Evolutionary conservation across 306 rosid genomes (phyloP), one percentile per base, ranked within the genome.

Genomic region (Cercis canadensis): DNA sequence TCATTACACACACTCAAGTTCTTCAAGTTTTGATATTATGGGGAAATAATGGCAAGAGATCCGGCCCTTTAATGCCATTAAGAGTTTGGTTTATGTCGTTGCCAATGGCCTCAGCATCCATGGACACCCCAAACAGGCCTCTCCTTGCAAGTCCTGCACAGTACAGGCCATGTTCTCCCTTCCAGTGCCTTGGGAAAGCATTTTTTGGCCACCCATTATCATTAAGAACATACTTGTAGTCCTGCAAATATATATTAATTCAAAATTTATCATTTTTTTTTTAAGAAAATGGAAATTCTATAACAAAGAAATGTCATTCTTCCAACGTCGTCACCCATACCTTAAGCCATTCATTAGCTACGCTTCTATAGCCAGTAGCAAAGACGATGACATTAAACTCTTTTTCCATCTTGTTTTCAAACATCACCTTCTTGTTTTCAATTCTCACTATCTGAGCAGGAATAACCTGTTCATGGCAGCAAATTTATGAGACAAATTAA

Each of bases 341-440:
- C 93, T 87, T 84, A 0, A 90, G 84, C 92, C 93, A 90, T 0
- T 36, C 57, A 53, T 74, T 60, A 10, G 86, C 88, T 7, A 16
- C 21, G 37, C 89, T 87, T 80, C 12, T 82, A 34, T 83, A 91
- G 37, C 96, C 92, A 11, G 97, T 91, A 4, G 91, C 88, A 41
- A 91, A 85, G 1, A 87, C 71, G 8, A 92, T 87, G 0, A 45
- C 88, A 46, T 88, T 89, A 45, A 85, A 89, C 11, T 67, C 69
- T 6, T 75, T 68, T 17, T 50, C 76, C 12, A 3, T 33, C 1
- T 77, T 74, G 53, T 83, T 74, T 49, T 11, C 78, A 39, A 92
- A 92, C 0, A 45, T 9, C 18, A 87, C 78, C 18, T 53, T 63
- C 8, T 68, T 71, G 15, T 78, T 75, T 59, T 85, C 73, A 12